Evolutionary conservation across 2,329 filamentous ascomycete species (phyloP).

Genomic region (Niveomyces coronatus): DNA sequence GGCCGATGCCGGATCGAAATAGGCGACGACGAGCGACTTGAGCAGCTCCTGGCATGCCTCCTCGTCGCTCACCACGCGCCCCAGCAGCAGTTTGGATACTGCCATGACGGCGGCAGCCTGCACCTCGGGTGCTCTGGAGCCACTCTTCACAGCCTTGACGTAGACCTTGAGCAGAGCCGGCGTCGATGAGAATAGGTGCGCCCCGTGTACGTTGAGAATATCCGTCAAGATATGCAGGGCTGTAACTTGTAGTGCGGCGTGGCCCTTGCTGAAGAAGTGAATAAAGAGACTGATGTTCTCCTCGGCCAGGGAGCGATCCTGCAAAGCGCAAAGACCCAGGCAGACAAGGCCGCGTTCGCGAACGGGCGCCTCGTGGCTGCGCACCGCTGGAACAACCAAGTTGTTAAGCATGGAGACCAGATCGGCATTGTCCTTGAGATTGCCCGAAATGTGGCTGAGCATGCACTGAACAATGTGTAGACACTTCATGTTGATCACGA

Average conservation of each 20-base stretch:
- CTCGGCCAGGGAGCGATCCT: conserved; percentile 83
- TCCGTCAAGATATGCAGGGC: conserved; percentile 88
- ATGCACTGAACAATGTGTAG: conserved; percentile 96
- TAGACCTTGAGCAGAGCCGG: conserved; percentile 76
- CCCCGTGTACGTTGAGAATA: conserved; percentile 80
- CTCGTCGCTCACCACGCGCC: conserved; percentile 62
- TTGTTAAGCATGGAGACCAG: conserved; percentile 98
- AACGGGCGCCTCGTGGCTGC: conserved; percentile 85
- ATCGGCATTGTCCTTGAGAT: conserved; percentile 79
- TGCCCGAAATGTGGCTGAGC: conserved; percentile 83
- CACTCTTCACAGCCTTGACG: conserved; percentile 66
- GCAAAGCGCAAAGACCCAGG: conserved; percentile 78
- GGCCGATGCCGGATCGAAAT: conserved; percentile 77
- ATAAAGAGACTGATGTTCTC: conserved; percentile 91
- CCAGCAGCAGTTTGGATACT: conserved; percentile 76
- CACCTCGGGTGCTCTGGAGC: conserved; percentile 58
- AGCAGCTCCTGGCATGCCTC: conserved; percentile 64
- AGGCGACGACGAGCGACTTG: conserved; percentile 71
- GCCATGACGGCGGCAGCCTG: conserved; percentile 74
- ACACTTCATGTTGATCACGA: conserved; percentile 97
- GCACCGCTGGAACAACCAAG: conserved; percentile 86
- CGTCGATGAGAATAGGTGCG: conserved; percentile 58
- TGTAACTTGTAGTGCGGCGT: conserved; percentile 80
- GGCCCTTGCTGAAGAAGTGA: conserved; percentile 90
- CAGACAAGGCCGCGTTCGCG: conserved; percentile 84